Base-by-base conservation (phyloP, 1,139 yeast species). In the Lodderomyces beijingensis region DNA sequence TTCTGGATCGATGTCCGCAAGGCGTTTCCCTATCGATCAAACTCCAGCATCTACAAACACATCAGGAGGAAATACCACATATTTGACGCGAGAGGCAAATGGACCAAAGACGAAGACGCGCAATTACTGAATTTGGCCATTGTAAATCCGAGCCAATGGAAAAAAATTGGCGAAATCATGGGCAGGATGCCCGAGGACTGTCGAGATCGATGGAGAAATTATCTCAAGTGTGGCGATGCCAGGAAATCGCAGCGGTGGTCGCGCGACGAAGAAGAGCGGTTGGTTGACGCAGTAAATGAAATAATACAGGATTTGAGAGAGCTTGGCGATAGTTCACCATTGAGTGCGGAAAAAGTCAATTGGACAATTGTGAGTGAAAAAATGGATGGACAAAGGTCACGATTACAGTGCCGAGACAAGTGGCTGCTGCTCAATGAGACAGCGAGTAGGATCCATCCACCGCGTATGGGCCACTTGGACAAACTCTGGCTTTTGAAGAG, bases 131-230 rank as follows among this genome's bases (percentile, higher is more conserved):
- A 69, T 36, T 62, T 86, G 34, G 85, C 86, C 4, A 59, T 70
- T 6, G 77, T 77, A 24, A 74, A 77, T 43, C 85, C 79, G 37
- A 87, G 91, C 10, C 86, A 82, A 49, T 88, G 96, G 96, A 84
- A 85, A 45, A 69, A 70, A 28, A 83, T 88, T 41, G 96, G 96
- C 3, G 71, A 71, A 35, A 59, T 68, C 6, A 65, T 88, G 77
- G 86, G 86, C 9, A 72, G 97, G 49, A 89, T 89, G 97, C 96
- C 97, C 0, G 97, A 89, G 50, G 97, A 89, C 59, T 88, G 96
- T 55, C 72, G 97, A 44, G 97, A 89, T 53, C 70, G 97, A 43
- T 89, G 95, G 95, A 72, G 97, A 56, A 89, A 89, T 55, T 89
- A 89, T 51, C 83, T 88, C 40, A 88, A 88, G 55, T 88, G 96